Percentiles rank a stretch among this genome's conserved stretches.
phyloP scores from a whole-genome alignment of 495 filamentous ascomycete species.

The Friedmanniomyces simplex region DNA sequence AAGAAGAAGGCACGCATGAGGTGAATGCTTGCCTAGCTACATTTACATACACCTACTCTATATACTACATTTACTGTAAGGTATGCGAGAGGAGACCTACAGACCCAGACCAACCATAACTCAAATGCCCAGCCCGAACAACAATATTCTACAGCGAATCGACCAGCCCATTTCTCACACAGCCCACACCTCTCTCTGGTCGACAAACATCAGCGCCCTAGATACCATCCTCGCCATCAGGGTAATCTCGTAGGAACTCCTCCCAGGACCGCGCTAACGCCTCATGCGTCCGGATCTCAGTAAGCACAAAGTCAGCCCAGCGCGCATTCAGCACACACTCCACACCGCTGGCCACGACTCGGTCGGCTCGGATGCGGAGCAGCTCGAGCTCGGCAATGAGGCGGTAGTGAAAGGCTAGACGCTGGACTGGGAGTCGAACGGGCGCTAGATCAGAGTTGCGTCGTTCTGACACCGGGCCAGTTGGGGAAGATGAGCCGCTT shows the following conservation, averaged over 20 bases:
- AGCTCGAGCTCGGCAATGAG: neutral
- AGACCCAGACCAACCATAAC: too few species aligned
- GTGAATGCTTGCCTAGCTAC: too few species aligned
- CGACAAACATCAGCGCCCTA: neutral
- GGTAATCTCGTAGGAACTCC: neutral
- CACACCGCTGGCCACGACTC: neutral
- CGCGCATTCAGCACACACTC: neutral
- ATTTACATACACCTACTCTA: too few species aligned
- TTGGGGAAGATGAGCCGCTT: neutral
- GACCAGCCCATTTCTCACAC: neutral
- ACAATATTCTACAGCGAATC: neutral
- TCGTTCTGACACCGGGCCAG: neutral
- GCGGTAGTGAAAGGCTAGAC: neutral
- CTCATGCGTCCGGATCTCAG: neutral
- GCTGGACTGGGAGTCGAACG: neutral
- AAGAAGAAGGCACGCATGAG: too few species aligned
- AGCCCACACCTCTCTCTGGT: neutral
- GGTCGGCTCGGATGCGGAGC: neutral
- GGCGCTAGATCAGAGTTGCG: neutral
- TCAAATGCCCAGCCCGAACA: too few species aligned
- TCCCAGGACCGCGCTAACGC: neutral
- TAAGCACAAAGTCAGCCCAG: neutral
- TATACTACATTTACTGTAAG: too few species aligned
- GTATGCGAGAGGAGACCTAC: too few species aligned
- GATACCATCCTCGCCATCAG: neutral